Percentiles rank a stretch among this genome's conserved stretches.
phyloP scores from a whole-genome alignment of 2,329 filamentous ascomycete genomes.

The Colletotrichum karsti region DNA sequence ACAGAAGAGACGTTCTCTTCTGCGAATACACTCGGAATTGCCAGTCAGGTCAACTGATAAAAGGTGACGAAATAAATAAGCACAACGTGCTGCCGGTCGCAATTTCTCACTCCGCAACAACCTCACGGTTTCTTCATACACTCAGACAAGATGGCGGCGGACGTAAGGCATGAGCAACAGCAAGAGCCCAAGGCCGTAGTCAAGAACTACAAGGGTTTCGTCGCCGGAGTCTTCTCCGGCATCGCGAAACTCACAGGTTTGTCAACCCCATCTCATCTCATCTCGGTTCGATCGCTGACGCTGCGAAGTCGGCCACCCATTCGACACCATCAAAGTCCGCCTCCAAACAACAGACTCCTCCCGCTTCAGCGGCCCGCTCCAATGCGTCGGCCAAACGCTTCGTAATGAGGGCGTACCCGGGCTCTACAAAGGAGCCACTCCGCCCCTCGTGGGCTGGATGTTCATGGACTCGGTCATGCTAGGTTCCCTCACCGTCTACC shows the following conservation, averaged over 20 bases:
- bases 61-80: background rate
- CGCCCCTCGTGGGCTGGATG: conserved; percentile 95
- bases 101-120: background rate
- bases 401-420: conserved; percentile 85
- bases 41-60: background rate
- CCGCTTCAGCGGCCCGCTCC: conserved; percentile 85
- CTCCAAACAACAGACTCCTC: conserved; percentile 83
- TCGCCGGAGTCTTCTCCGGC: conserved; percentile 94
- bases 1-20: background rate
- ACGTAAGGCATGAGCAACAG: conserved; percentile 37
- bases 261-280: background rate
- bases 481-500: conserved; percentile 90
- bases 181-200: conserved; percentile 42
- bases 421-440: conserved; percentile 93
- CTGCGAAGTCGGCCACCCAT: conserved; percentile 71
- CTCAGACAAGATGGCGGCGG: conserved; percentile 21
- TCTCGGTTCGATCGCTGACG: background rate
- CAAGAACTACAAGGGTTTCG: conserved; percentile 91
- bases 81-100: background rate
- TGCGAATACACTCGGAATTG: background rate
- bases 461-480: conserved; percentile 95
- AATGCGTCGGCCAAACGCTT: conserved; percentile 86
- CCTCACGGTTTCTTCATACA: background rate
- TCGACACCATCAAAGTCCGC: conserved; percentile 97
- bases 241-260: conserved; percentile 84